Base-by-base conservation (phyloP, 2,329 filamentous ascomycete genomes). In the Penicillium brasilianum region DNA sequence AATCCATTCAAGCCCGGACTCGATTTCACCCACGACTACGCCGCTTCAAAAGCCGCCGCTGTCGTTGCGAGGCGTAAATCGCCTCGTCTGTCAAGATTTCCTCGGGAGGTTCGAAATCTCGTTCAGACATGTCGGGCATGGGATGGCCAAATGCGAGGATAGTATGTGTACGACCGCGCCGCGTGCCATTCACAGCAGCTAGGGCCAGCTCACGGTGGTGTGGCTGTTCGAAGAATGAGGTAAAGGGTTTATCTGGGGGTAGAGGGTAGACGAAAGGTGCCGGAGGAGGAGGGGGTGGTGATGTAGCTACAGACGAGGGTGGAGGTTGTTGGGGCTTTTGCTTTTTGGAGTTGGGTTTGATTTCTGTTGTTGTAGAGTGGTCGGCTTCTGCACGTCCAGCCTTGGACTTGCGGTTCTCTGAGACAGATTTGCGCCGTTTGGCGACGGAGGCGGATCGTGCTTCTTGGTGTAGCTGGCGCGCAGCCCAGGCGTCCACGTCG, bases 201-300 rank as follows among this genome's bases (percentile, higher is more conserved):
- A 89, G n/a, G 10, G 93, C 92, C 7, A 88, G 87, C 22, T 93
- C 91, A 28, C 94, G 89, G 62, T 94, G 84, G 71, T 96, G 88
- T 25, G 85, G 87, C 77, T 95, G 93, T 18, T 84, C 77, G 74
- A 93, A 98, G 79, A 97, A 97, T 0, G 92, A 96, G n/a, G 82
- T 90, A 72, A 97, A 93, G 39, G 91, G 89, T 60, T 83, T 85
- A 16, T 81, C 75, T 34, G 80, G 72, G 20, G 71, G 64, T 16
- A 66, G 49, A 61, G 77, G 62, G 43, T 69, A 30, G 52, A 59
- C 59, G 49, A 69, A 48, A 11, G 22, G 10, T 37, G 36, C 11
- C 7, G 43, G 39, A 20, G 71, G 28, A 65, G 48, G 4, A 44
- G 60, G 36, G 56, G 67, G 20, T 57, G 56, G 32, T 57, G 60